These are phyloP conservation scores for Sclerotinia trifoliorum DNA, from an alignment of 2,329 filamentous ascomycete species.

Conservation along the genomic window DNA sequence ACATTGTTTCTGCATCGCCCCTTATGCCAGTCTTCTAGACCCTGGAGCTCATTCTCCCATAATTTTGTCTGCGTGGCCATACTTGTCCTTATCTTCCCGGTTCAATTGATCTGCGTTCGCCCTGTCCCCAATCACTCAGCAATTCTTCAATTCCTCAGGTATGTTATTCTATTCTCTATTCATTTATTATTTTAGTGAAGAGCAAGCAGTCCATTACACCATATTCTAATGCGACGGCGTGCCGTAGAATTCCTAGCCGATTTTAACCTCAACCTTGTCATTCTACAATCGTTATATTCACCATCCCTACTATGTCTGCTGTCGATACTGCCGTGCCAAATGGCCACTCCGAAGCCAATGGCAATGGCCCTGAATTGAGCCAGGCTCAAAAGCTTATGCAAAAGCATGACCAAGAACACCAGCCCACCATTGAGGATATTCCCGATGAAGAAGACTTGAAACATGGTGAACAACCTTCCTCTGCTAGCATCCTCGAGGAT, in stretches of 20 bases:
- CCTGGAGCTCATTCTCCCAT: conserved; percentile 27
- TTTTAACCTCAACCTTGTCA: conserved; percentile 9
- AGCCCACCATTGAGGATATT: conserved; percentile 75
- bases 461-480: conserved; percentile 52
- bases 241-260: conserved; percentile 17
- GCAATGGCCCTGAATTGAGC: conserved; percentile 29
- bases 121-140: conserved; percentile 10
- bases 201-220: background rate
- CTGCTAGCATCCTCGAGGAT: conserved; percentile 41
- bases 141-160: conserved; percentile 20
- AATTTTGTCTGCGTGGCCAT: conserved; percentile 36
- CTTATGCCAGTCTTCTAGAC: conserved; percentile 33
- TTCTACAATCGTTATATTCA: conserved; percentile 1
- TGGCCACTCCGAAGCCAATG: conserved; percentile 29
- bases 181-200: background rate
- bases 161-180: background rate
- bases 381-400: conserved; percentile 59
- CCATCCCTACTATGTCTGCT: conserved; percentile 34
- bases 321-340: conserved; percentile 26
- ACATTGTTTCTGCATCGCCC: conserved; percentile 29
- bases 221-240: background rate
- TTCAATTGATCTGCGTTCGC: conserved; percentile 25
- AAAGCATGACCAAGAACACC: conserved; percentile 56
- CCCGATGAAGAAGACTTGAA: conserved; percentile 76
- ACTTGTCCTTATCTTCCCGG: conserved; percentile 27